Conservation (phyloP, 2,329 filamentous ascomycete species). For the Aspergillus fructus region DNA sequence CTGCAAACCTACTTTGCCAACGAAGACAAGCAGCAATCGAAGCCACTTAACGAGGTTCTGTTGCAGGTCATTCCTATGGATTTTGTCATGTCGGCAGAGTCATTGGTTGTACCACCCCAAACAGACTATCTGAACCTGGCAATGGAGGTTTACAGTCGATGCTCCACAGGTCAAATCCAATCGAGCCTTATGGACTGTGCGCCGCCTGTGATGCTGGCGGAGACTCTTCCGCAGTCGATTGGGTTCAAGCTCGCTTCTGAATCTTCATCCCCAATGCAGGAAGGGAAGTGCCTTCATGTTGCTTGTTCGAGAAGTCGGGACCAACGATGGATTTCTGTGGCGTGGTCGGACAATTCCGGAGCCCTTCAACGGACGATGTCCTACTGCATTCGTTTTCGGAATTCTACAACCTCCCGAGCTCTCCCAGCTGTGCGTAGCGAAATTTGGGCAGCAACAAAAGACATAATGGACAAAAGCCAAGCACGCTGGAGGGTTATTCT, state of each 20-base stretch:
- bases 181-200: slow-evolving; percentile 46
- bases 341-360: slow-evolving; percentile 60
- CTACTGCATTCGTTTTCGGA: slow-evolving; percentile 51
- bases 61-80: slow-evolving; percentile 59
- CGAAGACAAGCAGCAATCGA: slow-evolving; percentile 30
- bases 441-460: slow-evolving; percentile 58
- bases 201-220: slow-evolving; percentile 55
- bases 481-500: slow-evolving; percentile 58
- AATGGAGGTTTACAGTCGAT: slow-evolving; percentile 59
- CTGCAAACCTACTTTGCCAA: slow-evolving; percentile 54
- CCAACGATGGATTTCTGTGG: slow-evolving; percentile 57
- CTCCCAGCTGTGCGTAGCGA: slow-evolving; percentile 55
- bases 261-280: slow-evolving; percentile 55
- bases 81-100: slow-evolving; percentile 53
- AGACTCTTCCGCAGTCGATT: slow-evolving; percentile 52
- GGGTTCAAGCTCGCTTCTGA: slow-evolving; percentile 56
- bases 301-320: slow-evolving; percentile 58
- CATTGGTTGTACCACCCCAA: slow-evolving; percentile 52
- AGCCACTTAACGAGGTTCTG: slow-evolving; percentile 49
- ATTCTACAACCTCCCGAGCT: slow-evolving; percentile 28
- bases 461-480: slow-evolving; percentile 53
- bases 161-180: slow-evolving; percentile 46
- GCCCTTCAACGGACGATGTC: slow-evolving; percentile 54
- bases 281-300: slow-evolving; percentile 58
- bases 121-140: slow-evolving; percentile 51